Percentiles rank a stretch among this genome's conserved stretches.
Conservation (phyloP, 1,139 yeast species). For the Debaryomycetaceae sp. region DNA sequence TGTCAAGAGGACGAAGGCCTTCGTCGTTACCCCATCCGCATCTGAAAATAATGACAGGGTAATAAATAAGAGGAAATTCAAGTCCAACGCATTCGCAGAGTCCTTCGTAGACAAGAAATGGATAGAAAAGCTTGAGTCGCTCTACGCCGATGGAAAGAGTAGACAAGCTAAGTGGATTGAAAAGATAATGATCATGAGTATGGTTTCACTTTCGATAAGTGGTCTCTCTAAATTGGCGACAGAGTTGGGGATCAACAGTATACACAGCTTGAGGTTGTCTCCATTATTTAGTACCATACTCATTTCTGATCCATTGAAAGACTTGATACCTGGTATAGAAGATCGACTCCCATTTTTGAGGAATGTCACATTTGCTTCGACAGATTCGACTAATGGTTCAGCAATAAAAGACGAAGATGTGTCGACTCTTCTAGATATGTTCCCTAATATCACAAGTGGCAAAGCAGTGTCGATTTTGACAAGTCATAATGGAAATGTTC, state of each 20-base stretch:
- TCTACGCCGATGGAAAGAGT: slow-evolving; percentile 56
- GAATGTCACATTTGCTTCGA: slow-evolving; percentile 10
- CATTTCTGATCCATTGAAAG: slow-evolving; percentile 39
- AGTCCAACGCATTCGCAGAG: slow-evolving; percentile 43
- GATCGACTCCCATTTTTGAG: slow-evolving; percentile 43
- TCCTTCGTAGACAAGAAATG: slow-evolving; percentile 51
- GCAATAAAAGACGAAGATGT: slow-evolving; percentile 36
- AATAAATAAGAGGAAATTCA: slow-evolving; percentile 15
- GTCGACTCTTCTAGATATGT: slow-evolving; percentile 47
- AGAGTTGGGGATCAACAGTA: slow-evolving; percentile 42
- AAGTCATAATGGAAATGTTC: slow-evolving; percentile 51
- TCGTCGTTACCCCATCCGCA: slow-evolving; percentile 7
- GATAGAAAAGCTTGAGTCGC: slow-evolving; percentile 55
- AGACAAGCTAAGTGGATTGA: slow-evolving; percentile 43
- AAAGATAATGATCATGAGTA: slow-evolving; percentile 49
- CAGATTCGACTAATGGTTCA: slow-evolving; percentile 6
- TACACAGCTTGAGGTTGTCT: slow-evolving; percentile 37
- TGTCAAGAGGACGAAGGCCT: slow-evolving; percentile 6
- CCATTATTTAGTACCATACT: slow-evolving; percentile 57
- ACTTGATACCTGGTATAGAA: slow-evolving; percentile 47
- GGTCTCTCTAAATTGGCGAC: slow-evolving; percentile 39
- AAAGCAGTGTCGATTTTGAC: slow-evolving; percentile 47
- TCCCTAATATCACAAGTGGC: slow-evolving; percentile 49
- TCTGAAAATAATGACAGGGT: slow-evolving; percentile 9
- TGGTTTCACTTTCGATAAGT: slow-evolving; percentile 47